Evolutionary conservation across 164 flowering plant species (phyloP).

Genomic region (Vitis labrusca): DNA sequence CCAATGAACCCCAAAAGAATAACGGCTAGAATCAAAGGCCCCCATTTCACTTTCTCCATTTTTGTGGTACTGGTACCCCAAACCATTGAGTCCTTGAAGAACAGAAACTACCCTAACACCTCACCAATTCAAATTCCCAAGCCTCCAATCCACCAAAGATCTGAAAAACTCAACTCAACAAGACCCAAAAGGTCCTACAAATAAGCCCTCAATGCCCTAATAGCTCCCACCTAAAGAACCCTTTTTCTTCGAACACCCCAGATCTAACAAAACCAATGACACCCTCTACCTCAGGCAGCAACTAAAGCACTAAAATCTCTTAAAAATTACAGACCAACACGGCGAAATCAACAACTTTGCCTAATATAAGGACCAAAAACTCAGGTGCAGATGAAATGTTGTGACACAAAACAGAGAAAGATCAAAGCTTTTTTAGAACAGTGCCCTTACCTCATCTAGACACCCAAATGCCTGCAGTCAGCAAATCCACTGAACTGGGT

Average conservation of each 20-base stretch:
- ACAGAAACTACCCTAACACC: neutral
- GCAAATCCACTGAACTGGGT: slow-evolving; percentile 1
- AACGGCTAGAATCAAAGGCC: slow-evolving; percentile 28
- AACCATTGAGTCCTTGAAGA: neutral
- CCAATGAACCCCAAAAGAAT: slow-evolving; percentile 19
- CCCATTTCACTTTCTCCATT: slow-evolving; percentile 28
- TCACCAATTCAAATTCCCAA: slow-evolving; percentile 5
- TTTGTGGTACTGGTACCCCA: slow-evolving; percentile 3
- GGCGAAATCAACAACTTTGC: neutral
- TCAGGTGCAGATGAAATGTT: neutral
- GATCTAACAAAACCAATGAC: slow-evolving; percentile 9
- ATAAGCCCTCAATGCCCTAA: neutral
- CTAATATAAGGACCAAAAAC: slow-evolving; percentile 1
- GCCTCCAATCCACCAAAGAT: neutral
- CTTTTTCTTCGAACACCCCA: slow-evolving; percentile 6
- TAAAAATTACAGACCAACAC: neutral
- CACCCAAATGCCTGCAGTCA: slow-evolving; percentile 2
- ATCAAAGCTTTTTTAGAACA: neutral
- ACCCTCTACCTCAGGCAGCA: neutral
- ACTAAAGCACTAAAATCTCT: neutral
- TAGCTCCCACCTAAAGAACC: neutral
- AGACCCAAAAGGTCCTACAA: neutral
- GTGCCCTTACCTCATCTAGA: slow-evolving; percentile 18
- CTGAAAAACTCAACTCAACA: slow-evolving; percentile 5
- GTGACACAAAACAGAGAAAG: slow-evolving; percentile 1